phyloP scores from a whole-genome alignment of 192 early-diverging fungal species.

The Ramicandelaber brevisporus region DNA sequence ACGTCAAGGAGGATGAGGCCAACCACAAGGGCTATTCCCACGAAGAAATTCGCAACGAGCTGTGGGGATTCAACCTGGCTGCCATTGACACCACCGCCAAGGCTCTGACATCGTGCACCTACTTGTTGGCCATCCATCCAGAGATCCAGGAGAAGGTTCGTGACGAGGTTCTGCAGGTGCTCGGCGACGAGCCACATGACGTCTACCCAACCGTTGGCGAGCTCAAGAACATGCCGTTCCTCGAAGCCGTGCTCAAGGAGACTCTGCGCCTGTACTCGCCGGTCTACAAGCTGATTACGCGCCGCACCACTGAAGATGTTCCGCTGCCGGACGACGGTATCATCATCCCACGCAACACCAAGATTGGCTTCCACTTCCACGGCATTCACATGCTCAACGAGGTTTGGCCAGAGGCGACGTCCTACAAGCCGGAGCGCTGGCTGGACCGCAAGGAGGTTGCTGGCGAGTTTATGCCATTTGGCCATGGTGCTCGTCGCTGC shows the following conservation, averaged over 20 bases:
- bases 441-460: constrained; percentile 9
- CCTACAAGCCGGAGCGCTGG: constrained; percentile 20
- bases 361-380: too few relatives aligned
- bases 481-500: constrained; percentile 26
- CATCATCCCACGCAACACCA: too few relatives aligned
- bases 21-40: too few relatives aligned
- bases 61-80: constrained; percentile 22
- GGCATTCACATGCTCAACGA: constrained; percentile 16
- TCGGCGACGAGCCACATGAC: constrained; percentile 24
- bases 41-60: constrained; percentile 19
- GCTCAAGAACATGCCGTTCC: constrained; percentile 18
- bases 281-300: too few relatives aligned
- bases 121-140: constrained; percentile 13
- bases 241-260: constrained; percentile 24
- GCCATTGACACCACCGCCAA: constrained; percentile 30
- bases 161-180: constrained; percentile 16
- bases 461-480: constrained; percentile 25
- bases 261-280: too few relatives aligned
- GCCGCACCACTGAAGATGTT: too few relatives aligned
- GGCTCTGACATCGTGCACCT: constrained; percentile 20
- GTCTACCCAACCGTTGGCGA: constrained; percentile 20
- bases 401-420: constrained; percentile 13
- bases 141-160: constrained; percentile 27
- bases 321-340: too few relatives aligned
- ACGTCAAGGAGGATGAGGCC: too few relatives aligned